Conservation (phyloP, 176 grass and related monocot genomes). For the Rhipidocladum racemiflorum region DNA sequence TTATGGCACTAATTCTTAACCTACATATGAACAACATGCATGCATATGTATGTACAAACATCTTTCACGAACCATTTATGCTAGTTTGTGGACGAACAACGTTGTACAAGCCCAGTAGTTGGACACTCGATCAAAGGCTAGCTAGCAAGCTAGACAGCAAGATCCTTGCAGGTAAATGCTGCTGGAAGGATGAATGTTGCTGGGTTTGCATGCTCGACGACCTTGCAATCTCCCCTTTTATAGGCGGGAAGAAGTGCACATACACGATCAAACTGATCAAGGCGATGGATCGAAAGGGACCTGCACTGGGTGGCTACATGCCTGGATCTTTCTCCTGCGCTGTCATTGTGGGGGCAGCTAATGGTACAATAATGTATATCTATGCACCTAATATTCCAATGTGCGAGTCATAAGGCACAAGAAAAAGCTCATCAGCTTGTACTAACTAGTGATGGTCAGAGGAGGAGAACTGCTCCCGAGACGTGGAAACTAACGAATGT, state of each 20-base stretch:
- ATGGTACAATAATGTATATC: conserved; percentile 25
- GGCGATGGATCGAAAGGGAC: conserved; percentile 22
- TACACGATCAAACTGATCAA: not conserved
- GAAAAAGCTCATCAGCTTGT: not conserved
- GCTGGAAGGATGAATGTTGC: not conserved
- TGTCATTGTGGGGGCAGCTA: not conserved
- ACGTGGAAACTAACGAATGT: conserved; percentile 56
- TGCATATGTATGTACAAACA: not conserved
- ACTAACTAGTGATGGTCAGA: not conserved
- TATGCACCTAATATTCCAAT: not conserved
- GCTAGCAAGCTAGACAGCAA: not conserved
- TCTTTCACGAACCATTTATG: conserved; percentile 8
- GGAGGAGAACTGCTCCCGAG: conserved; percentile 23
- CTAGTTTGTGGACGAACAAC: not conserved
- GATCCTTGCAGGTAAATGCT: not conserved
- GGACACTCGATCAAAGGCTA: not conserved
- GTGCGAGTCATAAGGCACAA: not conserved
- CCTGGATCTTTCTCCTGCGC: conserved; percentile 18
- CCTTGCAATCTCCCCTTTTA: conserved; percentile 24
- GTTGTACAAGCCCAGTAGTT: not conserved
- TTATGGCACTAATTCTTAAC: not conserved
- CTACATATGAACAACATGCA: not conserved
- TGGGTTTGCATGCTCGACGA: conserved; percentile 2
- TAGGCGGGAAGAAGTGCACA: conserved; percentile 26
- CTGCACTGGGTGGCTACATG: conserved; percentile 9